Evolutionary conservation across 1,139 yeast genomes (phyloP), one percentile per base, ranked within the genome.

Genomic region (Geotrichum restrictum): DNA sequence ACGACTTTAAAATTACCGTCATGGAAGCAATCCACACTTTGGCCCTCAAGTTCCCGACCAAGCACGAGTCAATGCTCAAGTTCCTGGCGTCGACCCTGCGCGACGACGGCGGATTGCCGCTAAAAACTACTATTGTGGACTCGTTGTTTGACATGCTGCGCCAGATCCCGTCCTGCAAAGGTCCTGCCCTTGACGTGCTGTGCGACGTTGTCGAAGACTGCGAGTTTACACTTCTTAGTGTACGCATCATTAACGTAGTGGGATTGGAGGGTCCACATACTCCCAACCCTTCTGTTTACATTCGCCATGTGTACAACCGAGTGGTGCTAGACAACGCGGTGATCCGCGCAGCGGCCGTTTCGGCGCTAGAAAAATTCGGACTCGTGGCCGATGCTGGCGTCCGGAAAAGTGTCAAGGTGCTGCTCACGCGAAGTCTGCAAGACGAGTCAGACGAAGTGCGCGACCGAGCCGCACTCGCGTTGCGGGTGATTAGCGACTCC

Each of bases 121-220:
- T 89, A 70, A 93, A 93, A 71, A 84, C 88, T 51, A 78, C 89
- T 44, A 88, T 93, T 59, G 88, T 93, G 44, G 97, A 91, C 66
- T 95, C 98, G 0, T 78, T 93, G 60, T 84, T 91, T 62, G 98
- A 93, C 68, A 79, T 93, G 71, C 88, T 93, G 63, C 84, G 85
- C 60, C 88, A 85, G 65, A 83, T 89, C 57, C 95, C 96, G 22
- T 84, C 81, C 54, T 88, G 94, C 16, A 82, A 88, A 64, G 95
- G 87, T 63, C 72, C 79, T 54, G 95, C 96, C 31, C 76, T 93
- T 64, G 88, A 87, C 73, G 86, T 85, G 67, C 77, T 94, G 62
- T 89, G 98, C 76, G 99, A 93, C 70, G 89, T 89, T 66, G 93
- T 93, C 62, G 99, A 94, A 72, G 99, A 93, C 74, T 93, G 98